Evolutionary conservation across 768 basidiomycete genomes (phyloP).

Genomic region (Lentinula boryana): DNA sequence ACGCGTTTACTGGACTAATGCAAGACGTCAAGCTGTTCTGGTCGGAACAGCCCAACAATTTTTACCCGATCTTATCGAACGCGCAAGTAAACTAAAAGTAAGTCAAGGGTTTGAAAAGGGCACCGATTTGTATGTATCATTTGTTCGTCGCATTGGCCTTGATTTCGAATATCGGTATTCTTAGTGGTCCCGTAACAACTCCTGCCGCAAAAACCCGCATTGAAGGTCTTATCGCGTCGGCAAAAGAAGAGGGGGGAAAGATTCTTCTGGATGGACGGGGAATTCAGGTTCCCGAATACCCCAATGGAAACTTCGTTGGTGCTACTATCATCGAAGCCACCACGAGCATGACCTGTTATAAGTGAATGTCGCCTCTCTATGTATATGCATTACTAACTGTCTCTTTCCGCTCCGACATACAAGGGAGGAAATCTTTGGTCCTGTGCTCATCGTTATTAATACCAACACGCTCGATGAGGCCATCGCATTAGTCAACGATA

Average conservation of each 20-base stretch:
- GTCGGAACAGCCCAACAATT: constrained; percentile 77
- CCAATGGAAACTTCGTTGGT: constrained; percentile 90
- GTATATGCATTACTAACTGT: neutral
- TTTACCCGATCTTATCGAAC: constrained; percentile 82
- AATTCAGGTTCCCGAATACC: constrained; percentile 62
- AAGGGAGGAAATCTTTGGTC: constrained; percentile 95
- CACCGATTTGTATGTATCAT: constrained; percentile 61
- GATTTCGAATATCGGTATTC: neutral
- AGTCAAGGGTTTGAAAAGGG: constrained; percentile 87
- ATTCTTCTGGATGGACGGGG: constrained; percentile 85
- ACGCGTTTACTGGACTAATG: neutral
- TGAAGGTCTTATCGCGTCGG: constrained; percentile 65
- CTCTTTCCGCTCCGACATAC: neutral
- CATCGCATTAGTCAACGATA: constrained; percentile 81
- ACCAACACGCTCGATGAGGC: constrained; percentile 88
- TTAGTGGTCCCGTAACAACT: constrained; percentile 75
- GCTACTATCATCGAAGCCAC: constrained; percentile 84
- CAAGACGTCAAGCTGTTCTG: constrained; percentile 50
- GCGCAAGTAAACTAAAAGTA: constrained; percentile 74
- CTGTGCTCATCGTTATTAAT: constrained; percentile 71
- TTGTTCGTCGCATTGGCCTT: neutral
- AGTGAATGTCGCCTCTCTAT: constrained; percentile 37
- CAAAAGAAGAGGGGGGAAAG: constrained; percentile 74
- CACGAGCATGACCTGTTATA: constrained; percentile 83
- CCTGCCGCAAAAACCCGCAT: constrained; percentile 79